Base-by-base conservation (phyloP, 2,329 filamentous ascomycete species). In the Ophiocordyceps robertsii region DNA sequence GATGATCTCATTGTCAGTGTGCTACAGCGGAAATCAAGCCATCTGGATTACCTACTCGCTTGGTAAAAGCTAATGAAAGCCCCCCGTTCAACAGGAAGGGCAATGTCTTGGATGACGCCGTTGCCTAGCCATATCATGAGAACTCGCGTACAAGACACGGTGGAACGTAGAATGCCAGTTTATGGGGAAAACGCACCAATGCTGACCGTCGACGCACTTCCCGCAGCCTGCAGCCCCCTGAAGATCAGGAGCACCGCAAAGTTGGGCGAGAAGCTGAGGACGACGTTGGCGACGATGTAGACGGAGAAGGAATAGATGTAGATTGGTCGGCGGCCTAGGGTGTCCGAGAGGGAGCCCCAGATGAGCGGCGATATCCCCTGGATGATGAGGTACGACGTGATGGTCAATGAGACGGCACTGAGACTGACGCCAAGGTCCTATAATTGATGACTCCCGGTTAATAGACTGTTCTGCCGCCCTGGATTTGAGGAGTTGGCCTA, bases 291-390 rank as follows among this genome's bases (percentile, higher is more conserved):
- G 27, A 60, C 44, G 4, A 70, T 60, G 42, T 72, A 73, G 10
- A 73, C 61, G 24, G 56, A 32, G 33, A 73, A 67, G 5, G 67
- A 66, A 21, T 59, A 59, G 21, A 68, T 58, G 43, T 66, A 70
- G n/a, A 66, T 61, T 1, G 60, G 57, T 29, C 70, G 61, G 8
- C 70, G 62, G 1, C 70, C 70, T 6, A 64, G 42, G 1, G 57
- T 56, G 47, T 74, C 69, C 5, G 69, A 68, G 14, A 74, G 54
- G 0, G 68, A 61, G 8, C 65, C 67, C 64, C 67, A 73, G 40
- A 73, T 57, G 4, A 64, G 56, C 0, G 71, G 69, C 3, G 67
- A 63, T 14, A 73, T 52, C 6, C 67, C 72, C 53, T 74, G 71
- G 4, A 72, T 56, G 40, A 73, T 59, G 53, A 71, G 65, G 47